Base-by-base conservation (phyloP, 2,329 filamentous ascomycete genomes). In the Fusarium lyarnte region DNA sequence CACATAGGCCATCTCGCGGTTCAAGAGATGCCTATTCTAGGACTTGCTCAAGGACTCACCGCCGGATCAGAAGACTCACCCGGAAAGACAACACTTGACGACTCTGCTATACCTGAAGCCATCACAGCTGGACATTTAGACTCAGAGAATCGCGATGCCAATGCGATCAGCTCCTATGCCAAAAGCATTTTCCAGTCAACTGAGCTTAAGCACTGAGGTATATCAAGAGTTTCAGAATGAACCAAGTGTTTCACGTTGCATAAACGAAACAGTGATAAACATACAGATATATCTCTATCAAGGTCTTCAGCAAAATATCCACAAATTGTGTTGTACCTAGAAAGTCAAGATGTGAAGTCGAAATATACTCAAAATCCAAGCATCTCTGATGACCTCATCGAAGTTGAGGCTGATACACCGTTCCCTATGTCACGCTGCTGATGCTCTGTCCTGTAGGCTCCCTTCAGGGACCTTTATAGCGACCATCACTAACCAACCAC, bases 301-400 rank as follows among this genome's bases (percentile, higher is more conserved):
- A 63, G 49, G 41, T 35, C 9, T 25, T 33, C 9, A 39, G 25
- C 23, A n/a, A 5, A 31, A 23, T n/a, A 39, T 38, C 17, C 14
- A 25, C 25, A n/a, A 29, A 23, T 38, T 6, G 1, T 10, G 8
- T 42, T 19, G 23, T 19, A 12, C 33, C 17, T 35, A 33, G 12
- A 46, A 29, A 21, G 38, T 39, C 33, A 39, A 45, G 14, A 23
- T 49, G 19, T 36, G 62, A 63, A 41, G 72, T 75, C 27, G 13
- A 63, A 75, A 71, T 73, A 74, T 62, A 46, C 59, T 68, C 19
- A 19, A 17, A 21, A 45, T 35, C 35, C 31, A 58, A 66, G 36
- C 49, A 55, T 65, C 62, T 35, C 38, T 54, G 36, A 77, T 77
- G 75, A 74, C 75, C 75, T 77, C 75, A 76, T 76, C 59, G 38